These are phyloP conservation scores for Suillus americanus DNA, from an alignment of 768 basidiomycete genomes.

Conservation along the genomic window DNA sequence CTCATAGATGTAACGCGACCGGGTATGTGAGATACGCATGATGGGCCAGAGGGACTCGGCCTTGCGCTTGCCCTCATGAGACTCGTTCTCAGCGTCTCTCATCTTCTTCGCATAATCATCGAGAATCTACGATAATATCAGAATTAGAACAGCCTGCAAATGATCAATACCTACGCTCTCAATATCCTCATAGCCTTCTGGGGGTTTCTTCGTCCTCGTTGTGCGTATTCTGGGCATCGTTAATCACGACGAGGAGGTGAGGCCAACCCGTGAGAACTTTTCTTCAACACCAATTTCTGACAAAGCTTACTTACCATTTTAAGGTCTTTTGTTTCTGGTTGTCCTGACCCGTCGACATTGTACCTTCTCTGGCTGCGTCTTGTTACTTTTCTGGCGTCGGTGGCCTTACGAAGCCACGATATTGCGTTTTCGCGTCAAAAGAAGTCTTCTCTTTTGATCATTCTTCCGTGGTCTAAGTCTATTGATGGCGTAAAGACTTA, in stretches of 20 bases:
- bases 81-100: constrained; percentile 98
- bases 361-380: constrained; percentile 4
- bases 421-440: background rate
- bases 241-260: constrained; percentile 8
- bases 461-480: background rate
- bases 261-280: constrained; percentile 18
- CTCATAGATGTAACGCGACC: constrained; percentile 96
- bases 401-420: background rate
- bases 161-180: constrained; percentile 54
- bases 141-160: constrained; percentile 4
- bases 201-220: constrained; percentile 88
- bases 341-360: background rate
- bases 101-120: constrained; percentile 99
- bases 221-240: constrained; percentile 94
- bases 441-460: background rate
- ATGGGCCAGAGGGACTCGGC: constrained; percentile 95
- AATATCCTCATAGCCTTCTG: constrained; percentile 95
- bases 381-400: constrained; percentile 7
- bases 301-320: constrained; percentile 13
- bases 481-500: background rate
- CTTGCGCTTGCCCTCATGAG: constrained; percentile 97
- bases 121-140: constrained; percentile 60
- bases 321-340: constrained; percentile 7
- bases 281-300: constrained; percentile 10
- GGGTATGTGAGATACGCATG: constrained; percentile 96